phyloP scores from a whole-genome alignment of 2,329 filamentous ascomycete genomes.

The Taxawa tesnikishii region DNA sequence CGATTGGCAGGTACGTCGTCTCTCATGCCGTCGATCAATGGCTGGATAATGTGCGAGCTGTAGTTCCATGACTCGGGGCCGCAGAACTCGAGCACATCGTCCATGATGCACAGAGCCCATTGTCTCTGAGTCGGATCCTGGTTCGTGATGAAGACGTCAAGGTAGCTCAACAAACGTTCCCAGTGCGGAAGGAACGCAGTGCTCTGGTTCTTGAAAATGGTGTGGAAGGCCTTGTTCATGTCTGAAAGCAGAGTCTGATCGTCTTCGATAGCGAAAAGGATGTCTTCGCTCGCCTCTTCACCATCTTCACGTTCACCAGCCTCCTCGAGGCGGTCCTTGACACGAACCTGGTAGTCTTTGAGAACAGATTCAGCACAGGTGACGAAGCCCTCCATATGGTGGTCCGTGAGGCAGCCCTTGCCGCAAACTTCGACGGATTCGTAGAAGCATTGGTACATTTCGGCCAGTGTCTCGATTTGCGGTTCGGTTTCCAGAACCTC shows the following conservation, averaged over 20 bases:
- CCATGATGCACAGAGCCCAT: conserved; percentile 98
- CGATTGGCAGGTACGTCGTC: conserved; percentile 82
- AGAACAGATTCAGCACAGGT: conserved; percentile 74
- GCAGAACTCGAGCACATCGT: conserved; percentile 96
- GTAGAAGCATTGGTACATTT: conserved; percentile 99
- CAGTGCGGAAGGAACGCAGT: conserved; percentile 73
- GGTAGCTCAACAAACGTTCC: conserved; percentile 75
- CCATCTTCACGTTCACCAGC: conserved; percentile 75
- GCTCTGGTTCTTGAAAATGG: conserved; percentile 95
- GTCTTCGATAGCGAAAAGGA: conserved; percentile 85
- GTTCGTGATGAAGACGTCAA: conserved; percentile 72
- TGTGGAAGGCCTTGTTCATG: conserved; percentile 99
- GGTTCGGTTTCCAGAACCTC: conserved; percentile 91
- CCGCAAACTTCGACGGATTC: conserved; percentile 93
- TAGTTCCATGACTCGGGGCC: conserved; percentile 80
- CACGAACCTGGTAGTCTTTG: conserved; percentile 84
- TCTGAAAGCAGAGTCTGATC: conserved; percentile 93
- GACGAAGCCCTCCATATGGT: conserved; percentile 81
- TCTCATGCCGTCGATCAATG: conserved; percentile 73
- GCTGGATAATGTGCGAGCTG: conserved; percentile 72
- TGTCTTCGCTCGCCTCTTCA: conserved; percentile 60
- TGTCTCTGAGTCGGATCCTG: conserved; percentile 82
- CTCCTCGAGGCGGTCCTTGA: conserved; percentile 73
- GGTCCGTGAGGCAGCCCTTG: conserved; percentile 62
- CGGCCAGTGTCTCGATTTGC: conserved; percentile 87